phyloP scores from a whole-genome alignment of 1,139 yeast genomes.

The Wickerhamomyces sp. region DNA sequence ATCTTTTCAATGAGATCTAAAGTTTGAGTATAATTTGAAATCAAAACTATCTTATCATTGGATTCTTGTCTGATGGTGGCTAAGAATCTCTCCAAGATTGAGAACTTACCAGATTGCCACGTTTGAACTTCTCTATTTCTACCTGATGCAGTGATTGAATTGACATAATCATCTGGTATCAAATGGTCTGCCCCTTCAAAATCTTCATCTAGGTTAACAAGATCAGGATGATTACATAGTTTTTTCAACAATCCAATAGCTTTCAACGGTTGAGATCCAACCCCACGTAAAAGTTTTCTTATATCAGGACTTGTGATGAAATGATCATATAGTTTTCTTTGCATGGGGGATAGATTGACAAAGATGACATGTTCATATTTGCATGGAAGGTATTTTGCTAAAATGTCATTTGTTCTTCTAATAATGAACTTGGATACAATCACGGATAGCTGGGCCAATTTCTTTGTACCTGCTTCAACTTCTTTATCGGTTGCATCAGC shows the following conservation, averaged over 20 bases:
- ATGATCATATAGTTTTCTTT: constrained; percentile 61
- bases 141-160: constrained; percentile 35
- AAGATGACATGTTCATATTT: constrained; percentile 95
- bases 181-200: constrained; percentile 60
- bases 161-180: constrained; percentile 71
- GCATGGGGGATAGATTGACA: constrained; percentile 79
- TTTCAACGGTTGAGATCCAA: constrained; percentile 78
- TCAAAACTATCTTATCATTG: constrained; percentile 88
- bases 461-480: constrained; percentile 63
- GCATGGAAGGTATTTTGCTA: constrained; percentile 89
- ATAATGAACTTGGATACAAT: constrained; percentile 88
- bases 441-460: constrained; percentile 63
- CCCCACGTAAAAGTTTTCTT: constrained; percentile 61
- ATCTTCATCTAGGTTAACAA: constrained; percentile 71
- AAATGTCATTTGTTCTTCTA: constrained; percentile 90
- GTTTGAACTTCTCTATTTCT: constrained; percentile 61
- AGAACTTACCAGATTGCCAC: constrained; percentile 52
- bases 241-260: constrained; percentile 88
- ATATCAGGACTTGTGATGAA: constrained; percentile 82
- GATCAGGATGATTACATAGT: constrained; percentile 89
- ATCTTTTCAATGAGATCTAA: constrained; percentile 82
- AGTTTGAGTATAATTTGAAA: constrained; percentile 92
- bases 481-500: constrained; percentile 86
- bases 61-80: constrained; percentile 73
- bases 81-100: constrained; percentile 64